phyloP scores from a whole-genome alignment of 345 rosid genomes.

The Arabidopsis suecica region DNA sequence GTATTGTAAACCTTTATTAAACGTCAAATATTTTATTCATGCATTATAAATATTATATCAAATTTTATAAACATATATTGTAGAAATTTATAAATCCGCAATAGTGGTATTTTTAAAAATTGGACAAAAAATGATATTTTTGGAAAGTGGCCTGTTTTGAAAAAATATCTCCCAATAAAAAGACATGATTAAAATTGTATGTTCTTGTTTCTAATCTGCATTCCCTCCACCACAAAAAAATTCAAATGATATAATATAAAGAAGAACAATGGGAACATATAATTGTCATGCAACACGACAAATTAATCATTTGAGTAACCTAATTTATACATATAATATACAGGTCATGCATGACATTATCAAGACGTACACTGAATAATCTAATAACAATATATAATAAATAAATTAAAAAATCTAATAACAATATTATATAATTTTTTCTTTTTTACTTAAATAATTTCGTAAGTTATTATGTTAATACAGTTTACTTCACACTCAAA shows the following conservation, averaged over 20 bases:
- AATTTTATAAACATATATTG: too few relatives aligned
- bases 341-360: constrained; percentile 46
- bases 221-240: neutral
- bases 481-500: too few relatives aligned
- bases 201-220: neutral
- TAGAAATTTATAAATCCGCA: too few relatives aligned
- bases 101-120: too few relatives aligned
- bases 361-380: constrained; percentile 14
- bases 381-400: neutral
- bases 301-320: constrained; percentile 23
- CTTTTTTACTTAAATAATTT: neutral
- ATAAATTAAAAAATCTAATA: too few relatives aligned
- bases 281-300: constrained; percentile 36
- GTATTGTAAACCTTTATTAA: too few relatives aligned
- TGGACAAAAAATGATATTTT: too few relatives aligned
- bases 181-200: too few relatives aligned
- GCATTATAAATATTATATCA: too few relatives aligned
- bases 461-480: neutral
- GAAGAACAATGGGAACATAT: neutral
- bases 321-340: neutral
- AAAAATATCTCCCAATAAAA: too few relatives aligned
- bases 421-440: neutral
- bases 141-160: too few relatives aligned
- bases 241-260: neutral
- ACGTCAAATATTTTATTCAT: too few relatives aligned